Percentiles rank a stretch among this genome's conserved stretches.
Evolutionary conservation across 2,329 filamentous ascomycete species (phyloP).

Genomic region (Ophiostoma australiae): DNA sequence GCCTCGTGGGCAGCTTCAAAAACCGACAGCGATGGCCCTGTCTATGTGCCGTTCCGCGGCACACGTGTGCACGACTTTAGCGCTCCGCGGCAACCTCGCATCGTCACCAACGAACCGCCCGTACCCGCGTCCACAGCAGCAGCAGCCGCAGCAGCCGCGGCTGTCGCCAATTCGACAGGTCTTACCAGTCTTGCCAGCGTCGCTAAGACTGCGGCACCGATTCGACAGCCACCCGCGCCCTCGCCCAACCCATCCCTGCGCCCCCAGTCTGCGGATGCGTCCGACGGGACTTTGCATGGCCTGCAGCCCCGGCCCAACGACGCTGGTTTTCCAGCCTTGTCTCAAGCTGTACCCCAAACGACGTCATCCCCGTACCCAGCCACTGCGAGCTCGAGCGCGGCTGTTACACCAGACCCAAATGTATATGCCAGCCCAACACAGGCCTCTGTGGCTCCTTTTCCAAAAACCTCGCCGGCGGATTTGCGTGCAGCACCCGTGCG

Average conservation of each 20-base stretch:
- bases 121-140: conserved; percentile 20
- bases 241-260: background rate
- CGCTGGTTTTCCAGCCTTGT: conserved; percentile 12
- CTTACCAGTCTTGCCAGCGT: too few relatives aligned
- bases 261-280: background rate
- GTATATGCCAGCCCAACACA: conserved; percentile 12
- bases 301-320: conserved; percentile 7
- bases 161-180: background rate
- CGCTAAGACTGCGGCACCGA: background rate
- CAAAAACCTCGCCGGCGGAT: conserved; percentile 12
- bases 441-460: conserved; percentile 10
- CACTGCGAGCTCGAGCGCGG: conserved; percentile 15
- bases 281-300: background rate
- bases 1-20: conserved; percentile 40
- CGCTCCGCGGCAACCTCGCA: conserved; percentile 49
- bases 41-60: conserved; percentile 60
- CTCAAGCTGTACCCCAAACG: conserved; percentile 18
- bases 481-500: conserved; percentile 16
- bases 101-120: conserved; percentile 33
- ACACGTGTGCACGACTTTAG: conserved; percentile 63
- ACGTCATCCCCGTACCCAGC: conserved; percentile 15
- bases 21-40: conserved; percentile 39
- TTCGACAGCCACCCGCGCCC: background rate
- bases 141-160: conserved; percentile 20
- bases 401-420: conserved; percentile 21